These are phyloP conservation scores for Colletotrichum somersetense DNA, from an alignment of 2,329 filamentous ascomycete species.

Conservation along the genomic window DNA sequence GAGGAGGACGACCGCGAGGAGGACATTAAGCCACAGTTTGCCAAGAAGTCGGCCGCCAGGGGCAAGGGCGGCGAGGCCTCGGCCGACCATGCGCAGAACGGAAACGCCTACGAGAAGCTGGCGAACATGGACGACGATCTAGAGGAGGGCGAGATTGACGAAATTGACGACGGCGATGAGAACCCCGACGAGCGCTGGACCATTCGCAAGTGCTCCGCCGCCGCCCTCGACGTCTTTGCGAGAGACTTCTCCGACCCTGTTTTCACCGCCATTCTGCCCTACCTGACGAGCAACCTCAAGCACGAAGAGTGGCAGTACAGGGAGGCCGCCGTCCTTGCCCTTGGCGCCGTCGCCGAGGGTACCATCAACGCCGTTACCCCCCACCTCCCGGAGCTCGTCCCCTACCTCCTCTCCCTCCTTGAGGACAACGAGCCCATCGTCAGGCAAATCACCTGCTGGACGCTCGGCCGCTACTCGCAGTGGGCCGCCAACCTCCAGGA, in stretches of 20 bases:
- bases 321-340: constrained; percentile 92
- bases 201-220: constrained; percentile 94
- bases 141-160: constrained; percentile 88
- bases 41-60: constrained; percentile 74
- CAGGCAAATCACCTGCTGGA: constrained; percentile 98
- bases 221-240: constrained; percentile 93
- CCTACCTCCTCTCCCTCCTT: constrained; percentile 88
- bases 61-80: constrained; percentile 67
- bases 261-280: constrained; percentile 92
- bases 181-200: constrained; percentile 96
- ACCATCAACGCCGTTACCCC: constrained; percentile 92
- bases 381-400: constrained; percentile 89
- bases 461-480: constrained; percentile 89
- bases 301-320: constrained; percentile 92
- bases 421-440: constrained; percentile 91
- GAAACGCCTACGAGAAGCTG: constrained; percentile 67
- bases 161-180: constrained; percentile 76
- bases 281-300: constrained; percentile 88
- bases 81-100: constrained; percentile 64
- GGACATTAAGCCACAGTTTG: constrained; percentile 94
- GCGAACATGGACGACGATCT: constrained; percentile 77
- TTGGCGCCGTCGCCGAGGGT: constrained; percentile 94
- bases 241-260: constrained; percentile 89
- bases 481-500: constrained; percentile 87
- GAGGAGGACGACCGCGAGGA: constrained; percentile 90